Base-by-base conservation (phyloP, 352 stramenopile genomes). In the Aphanomyces stellatus region DNA sequence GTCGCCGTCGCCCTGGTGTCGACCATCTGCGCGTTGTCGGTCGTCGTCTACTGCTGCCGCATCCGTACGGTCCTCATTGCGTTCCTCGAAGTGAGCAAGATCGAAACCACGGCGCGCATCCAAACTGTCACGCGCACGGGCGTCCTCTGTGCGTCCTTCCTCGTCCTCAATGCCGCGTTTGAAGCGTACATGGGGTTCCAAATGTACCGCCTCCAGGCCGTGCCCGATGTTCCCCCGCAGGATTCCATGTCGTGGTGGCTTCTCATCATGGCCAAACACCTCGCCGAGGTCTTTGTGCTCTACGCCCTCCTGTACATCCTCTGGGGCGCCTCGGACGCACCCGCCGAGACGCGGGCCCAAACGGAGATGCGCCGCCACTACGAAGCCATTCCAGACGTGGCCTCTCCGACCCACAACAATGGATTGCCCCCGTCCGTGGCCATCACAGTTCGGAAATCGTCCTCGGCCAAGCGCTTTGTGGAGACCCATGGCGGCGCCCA, bases 51-150 rank as follows among this genome's bases (percentile, higher is more conserved):
- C 75, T 97, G 86, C 51, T 96, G 97, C 75, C 79, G 92, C 55
- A 98, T 99, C 79, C 91, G 96, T 60, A 98, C 91, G 1, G 96
- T 99, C 53, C 76, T 99, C 8, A 93, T 91, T 55, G 97, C 96
- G 2, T 88, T 99, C 46, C 84, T 97, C 4, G 93, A 96, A 41
- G 96, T 99, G 24, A 98, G 97, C 65, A 93, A 98, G 74, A 96
- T 99, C 46, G 94, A 96, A 37, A 98, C 94, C 15, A 97, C 97
- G n/a, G 90, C 88, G 65, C 90, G 97, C 66, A 96, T 99, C 37
- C 94, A 93, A 66, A 87, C 93, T 3, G 97, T 99, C 51, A 91
- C 98, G 34, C 98, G 90, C 83, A 97, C 97, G 42, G 98, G 94
- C 17, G 85, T 93, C 3, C 98, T 96, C 53, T 96, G 93, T 41